Conservation (phyloP, 139 green algal genomes). For the Chlamydomonas applanata region DNA sequence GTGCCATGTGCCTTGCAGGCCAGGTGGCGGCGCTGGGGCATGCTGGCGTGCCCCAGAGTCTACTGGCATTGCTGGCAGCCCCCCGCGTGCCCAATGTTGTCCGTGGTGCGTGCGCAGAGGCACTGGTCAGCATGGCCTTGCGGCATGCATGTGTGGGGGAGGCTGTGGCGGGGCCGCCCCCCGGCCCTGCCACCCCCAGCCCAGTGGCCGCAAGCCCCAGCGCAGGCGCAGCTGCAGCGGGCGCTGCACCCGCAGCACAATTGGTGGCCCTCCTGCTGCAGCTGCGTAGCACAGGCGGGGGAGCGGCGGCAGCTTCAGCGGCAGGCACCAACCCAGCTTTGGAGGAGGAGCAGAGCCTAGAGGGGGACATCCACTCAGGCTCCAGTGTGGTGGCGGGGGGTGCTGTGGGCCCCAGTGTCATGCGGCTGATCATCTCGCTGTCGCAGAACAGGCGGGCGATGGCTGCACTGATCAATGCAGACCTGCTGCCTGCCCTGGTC, state of each 20-base stretch:
- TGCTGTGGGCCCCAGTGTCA: too few species aligned
- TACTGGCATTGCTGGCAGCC: background rate
- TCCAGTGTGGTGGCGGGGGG: too few species aligned
- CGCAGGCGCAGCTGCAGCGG: background rate
- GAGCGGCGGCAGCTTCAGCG: too few species aligned
- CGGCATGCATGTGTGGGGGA: background rate
- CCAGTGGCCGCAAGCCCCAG: background rate
- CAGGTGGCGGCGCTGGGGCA: background rate
- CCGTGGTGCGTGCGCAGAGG: background rate
- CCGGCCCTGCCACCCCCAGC: background rate
- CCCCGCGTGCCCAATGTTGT: background rate
- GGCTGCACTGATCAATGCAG: background rate
- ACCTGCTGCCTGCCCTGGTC: background rate
- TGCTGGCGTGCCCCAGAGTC: background rate
- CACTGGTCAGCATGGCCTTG: background rate
- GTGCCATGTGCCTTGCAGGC: constrained; percentile 2
- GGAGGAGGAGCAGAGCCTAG: too few species aligned
- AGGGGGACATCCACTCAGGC: too few species aligned
- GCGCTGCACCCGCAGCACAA: background rate
- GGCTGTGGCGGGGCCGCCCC: background rate
- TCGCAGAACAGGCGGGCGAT: background rate
- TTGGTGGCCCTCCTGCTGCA: background rate
- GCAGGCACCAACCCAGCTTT: background rate
- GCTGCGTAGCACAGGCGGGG: too few species aligned
- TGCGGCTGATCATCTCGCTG: background rate